Percentiles rank a stretch among this genome's conserved stretches.
phyloP scores from a whole-genome alignment of 352 stramenopile species.

The Phytopythium aichiense region DNA sequence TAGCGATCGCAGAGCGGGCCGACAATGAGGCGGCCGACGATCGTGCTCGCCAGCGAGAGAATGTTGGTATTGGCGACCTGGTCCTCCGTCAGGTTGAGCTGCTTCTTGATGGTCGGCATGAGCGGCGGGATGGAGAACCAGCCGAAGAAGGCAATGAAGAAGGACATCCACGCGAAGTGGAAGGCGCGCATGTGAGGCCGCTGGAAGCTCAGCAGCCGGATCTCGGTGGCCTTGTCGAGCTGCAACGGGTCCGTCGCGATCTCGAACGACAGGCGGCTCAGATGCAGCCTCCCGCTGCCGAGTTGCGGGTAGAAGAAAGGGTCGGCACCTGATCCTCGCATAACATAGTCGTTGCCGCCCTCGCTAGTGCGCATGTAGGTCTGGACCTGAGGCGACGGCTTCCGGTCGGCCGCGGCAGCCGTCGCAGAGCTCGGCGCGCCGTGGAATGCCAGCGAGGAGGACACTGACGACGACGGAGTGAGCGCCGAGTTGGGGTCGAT shows the following conservation, averaged over 20 bases:
- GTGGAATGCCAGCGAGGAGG: no score
- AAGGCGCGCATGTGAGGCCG: constrained; percentile 49
- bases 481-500: no score
- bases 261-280: constrained; percentile 10
- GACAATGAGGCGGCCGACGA: constrained; percentile 85
- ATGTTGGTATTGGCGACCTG: constrained; percentile 90
- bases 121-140: constrained; percentile 93
- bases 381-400: no score
- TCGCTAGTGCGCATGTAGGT: no score
- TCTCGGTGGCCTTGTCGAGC: constrained; percentile 19
- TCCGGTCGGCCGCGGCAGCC: no score
- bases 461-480: no score
- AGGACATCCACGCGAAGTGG: constrained; percentile 87
- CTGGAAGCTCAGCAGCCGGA: constrained; percentile 21
- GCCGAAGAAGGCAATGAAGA: constrained; percentile 92
- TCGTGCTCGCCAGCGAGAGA: constrained; percentile 75
- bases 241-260: constrained; percentile 34
- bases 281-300: no score
- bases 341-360: no score
- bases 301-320: no score
- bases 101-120: constrained; percentile 76
- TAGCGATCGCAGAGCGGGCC: constrained; percentile 92
- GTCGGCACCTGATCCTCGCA: no score
- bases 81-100: constrained; percentile 75
- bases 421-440: no score